Evolutionary conservation across 2,329 filamentous ascomycete genomes (phyloP).

Genomic region (Aspergillus fumigatiaffinis): DNA sequence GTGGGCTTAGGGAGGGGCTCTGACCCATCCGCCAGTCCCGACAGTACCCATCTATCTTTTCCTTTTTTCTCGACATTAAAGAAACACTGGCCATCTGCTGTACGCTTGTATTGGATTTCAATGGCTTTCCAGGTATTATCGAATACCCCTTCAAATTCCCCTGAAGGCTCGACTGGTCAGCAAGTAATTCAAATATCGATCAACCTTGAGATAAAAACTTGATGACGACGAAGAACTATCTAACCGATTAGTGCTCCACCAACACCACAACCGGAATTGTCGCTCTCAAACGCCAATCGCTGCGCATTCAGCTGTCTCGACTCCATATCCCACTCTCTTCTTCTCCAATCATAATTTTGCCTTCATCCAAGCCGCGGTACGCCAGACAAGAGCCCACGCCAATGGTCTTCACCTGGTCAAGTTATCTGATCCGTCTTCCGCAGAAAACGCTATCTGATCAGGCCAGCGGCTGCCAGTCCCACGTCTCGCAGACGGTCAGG

Average conservation of each 20-base stretch:
- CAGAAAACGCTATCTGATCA: conserved; percentile 9
- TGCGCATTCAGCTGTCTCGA: neutral
- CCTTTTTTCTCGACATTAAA: neutral
- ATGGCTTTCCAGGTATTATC: too few species aligned
- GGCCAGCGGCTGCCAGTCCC: neutral
- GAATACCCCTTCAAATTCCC: neutral
- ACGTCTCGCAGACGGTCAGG: neutral
- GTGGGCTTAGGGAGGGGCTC: neutral
- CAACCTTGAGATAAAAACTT: neutral
- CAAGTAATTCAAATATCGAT: neutral
- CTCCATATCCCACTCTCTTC: neutral
- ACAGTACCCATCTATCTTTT: neutral
- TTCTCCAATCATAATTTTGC: neutral
- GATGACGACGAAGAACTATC: neutral
- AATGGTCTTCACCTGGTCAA: neutral
- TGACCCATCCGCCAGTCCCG: neutral
- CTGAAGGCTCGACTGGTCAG: neutral
- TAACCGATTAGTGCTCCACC: neutral
- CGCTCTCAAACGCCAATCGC: neutral
- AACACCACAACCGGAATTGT: neutral
- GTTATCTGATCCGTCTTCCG: conserved; percentile 8
- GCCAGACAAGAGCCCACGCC: too few species aligned
- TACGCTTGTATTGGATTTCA: too few species aligned
- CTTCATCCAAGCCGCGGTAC: neutral
- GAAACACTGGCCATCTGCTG: neutral